A percentile compares a stretch with the other conserved stretches of the same genome.
These are phyloP conservation scores for Ramichloridium luteum DNA, from an alignment of 2,329 filamentous ascomycete species.

Conservation along the genomic window DNA sequence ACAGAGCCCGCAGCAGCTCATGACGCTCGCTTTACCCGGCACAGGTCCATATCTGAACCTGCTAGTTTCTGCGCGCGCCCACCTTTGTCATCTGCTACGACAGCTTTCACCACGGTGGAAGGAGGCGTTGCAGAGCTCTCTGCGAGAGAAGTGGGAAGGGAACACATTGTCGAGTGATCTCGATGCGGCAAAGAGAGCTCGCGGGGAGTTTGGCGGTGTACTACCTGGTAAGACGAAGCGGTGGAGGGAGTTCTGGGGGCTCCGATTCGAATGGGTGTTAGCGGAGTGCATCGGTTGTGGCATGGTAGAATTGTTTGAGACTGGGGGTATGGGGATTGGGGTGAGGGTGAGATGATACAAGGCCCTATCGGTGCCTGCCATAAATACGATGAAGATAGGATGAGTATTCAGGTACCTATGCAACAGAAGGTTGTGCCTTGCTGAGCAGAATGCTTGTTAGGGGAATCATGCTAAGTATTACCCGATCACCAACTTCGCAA, in stretches of 20 bases:
- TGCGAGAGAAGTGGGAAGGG: constrained; percentile 61
- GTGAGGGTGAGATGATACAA: no score
- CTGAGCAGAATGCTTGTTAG: no score
- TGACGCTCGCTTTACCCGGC: constrained; percentile 52
- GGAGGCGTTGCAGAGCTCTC: constrained; percentile 49
- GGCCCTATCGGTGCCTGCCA: no score
- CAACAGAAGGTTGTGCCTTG: no score
- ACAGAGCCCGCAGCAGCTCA: constrained; percentile 7
- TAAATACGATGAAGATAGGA: no score
- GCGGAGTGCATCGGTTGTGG: constrained; percentile 60
- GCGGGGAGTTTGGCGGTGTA: constrained; percentile 46
- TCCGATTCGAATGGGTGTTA: constrained; percentile 59
- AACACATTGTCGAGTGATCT: constrained; percentile 41
- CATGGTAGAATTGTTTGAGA: constrained; percentile 62
- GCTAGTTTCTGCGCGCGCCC: constrained; percentile 46
- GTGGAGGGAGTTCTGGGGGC: constrained; percentile 59
- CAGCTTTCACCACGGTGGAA: constrained; percentile 44
- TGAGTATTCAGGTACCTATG: no score
- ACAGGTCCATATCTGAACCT: constrained; percentile 58
- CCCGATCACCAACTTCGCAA: no score
- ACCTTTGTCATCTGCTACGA: constrained; percentile 47
- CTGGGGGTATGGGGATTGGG: constrained; percentile 57
- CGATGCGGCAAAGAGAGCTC: constrained; percentile 37
- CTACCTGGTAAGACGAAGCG: constrained; percentile 51
- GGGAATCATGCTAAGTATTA: no score